Base-by-base conservation (phyloP, 2,329 filamentous ascomycete genomes). In the Sporothrix pseudoabietina region DNA sequence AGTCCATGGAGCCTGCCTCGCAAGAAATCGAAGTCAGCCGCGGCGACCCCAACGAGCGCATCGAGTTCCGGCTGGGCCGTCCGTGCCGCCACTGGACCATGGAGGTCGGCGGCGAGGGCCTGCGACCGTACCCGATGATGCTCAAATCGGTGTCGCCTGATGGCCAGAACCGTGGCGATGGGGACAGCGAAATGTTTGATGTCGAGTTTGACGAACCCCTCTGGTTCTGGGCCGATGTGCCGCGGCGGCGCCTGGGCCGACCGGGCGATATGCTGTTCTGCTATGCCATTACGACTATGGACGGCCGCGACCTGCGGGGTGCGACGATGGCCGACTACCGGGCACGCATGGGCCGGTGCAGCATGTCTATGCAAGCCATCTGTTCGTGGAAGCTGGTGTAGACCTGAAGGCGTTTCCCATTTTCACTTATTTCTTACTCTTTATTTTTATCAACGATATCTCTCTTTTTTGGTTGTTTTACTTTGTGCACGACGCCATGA, bases 71-170 rank as follows among this genome's bases (percentile, higher is more conserved):
- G 78, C 94, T 97, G 79, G 88, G 88, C 71, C 91, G 92, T 74
- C 79, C 91, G 12, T 98, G 95, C 80, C 88, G 89, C 78, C 95
- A 98, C 80, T 97, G 93, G 93, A 89, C 90, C 59, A 85, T 90
- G n/a, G 87, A 90, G 76, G 87, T 86, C 75, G 86, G 92, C 75
- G 92, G 91, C 0, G 82, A 84, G 71, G 91, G 90, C 0, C 88
- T 90, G 61, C 88, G 89, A 61, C 92, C 90, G 73, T 83, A 94
- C 61, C 89, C 95, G 78, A 82, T 96, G 69, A 83, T 97, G 72
- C 83, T 97, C 22, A 86, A 86, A 72, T 86, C 93, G 39, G 85
- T 90, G 35, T 91, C 90, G 0, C 77, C 86, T 3, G 89, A 94
- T 77, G 92, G 92, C 0, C 83, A 87, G 8, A 88, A 90, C n/a